Evolutionary conservation across 176 grass and related monocot genomes (phyloP), one percentile per base, ranked within the genome.

Genomic region (Rhynchospora breviuscula): DNA sequence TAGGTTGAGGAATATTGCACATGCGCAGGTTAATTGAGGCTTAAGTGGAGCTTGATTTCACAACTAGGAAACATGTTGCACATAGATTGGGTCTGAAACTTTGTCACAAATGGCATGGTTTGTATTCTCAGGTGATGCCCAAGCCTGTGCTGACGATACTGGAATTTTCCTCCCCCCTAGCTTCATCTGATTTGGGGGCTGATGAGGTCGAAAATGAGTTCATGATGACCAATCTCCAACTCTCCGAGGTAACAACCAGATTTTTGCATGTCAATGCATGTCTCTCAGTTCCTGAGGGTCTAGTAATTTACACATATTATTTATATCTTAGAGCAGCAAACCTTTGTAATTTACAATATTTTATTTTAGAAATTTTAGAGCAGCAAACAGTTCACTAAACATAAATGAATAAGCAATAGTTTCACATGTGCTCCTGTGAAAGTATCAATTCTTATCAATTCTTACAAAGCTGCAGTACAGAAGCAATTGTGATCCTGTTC

Each of bases 151-250:
- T 98, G 53, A 91, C 86, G 17, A 87, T 98, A 89, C 89, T 93
- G 58, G 86, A 79, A 59, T 84, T 93, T 18, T 93, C 90, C 79
- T 90, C 88, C 81, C 92, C 95, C 52, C 82, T 98, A 29, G 95
- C 90, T 0, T 98, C 95, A 79, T 93, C 95, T 83, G 95, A 98
- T 70, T 91, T 98, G 54, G 92, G 92, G 11, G 92, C 92, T 19
- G 87, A 81, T 78, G 91, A 87, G 90, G 91, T 93, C 58, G 95
- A 98, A 90, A 94, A 87, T 80, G 95, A 98, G 69, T 93, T 98
- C 84, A 88, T 94, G 81, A 93, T 90, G 83, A 91, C 57, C 77
- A 92, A 91, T 71, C 83, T 98, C 11, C 89, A 94, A 67, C 87
- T 98, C 45, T 93, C 92, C 82, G 86, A 98, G 95, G 95, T 98